Evolutionary conservation across 345 rosid genomes (phyloP).

Genomic region (Bruguiera sexangula): DNA sequence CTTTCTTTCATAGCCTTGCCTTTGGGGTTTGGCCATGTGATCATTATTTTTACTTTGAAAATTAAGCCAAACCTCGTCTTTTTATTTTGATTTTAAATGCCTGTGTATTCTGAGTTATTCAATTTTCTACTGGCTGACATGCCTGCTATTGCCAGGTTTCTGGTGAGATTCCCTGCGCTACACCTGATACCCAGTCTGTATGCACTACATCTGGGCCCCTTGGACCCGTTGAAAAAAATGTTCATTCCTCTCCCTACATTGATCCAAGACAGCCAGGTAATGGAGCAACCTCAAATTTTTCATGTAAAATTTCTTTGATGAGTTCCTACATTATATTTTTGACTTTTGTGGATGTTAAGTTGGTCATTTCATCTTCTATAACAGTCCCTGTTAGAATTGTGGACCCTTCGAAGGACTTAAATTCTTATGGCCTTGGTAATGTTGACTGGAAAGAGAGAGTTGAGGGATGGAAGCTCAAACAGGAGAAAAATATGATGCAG

Average conservation of each 20-base stretch:
- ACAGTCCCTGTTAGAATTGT: conserved; percentile 96
- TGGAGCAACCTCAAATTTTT: conserved; percentile 9
- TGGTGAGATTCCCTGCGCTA: conserved; percentile 85
- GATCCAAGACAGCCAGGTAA: conserved; percentile 99
- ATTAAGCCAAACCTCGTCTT: not conserved
- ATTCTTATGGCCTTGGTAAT: conserved; percentile 94
- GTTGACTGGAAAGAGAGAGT: conserved; percentile 99
- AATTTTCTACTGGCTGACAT: conserved; percentile 11
- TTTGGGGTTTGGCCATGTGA: not conserved
- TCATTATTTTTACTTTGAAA: not conserved
- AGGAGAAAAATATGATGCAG: conserved; percentile 82
- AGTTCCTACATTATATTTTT: conserved; percentile 10
- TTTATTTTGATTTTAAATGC: not conserved
- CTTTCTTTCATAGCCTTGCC: not conserved
- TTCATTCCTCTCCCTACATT: conserved; percentile 74
- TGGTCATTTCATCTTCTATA: conserved; percentile 18
- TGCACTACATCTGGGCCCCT: conserved; percentile 98
- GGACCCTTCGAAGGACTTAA: conserved; percentile 97
- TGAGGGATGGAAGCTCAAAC: conserved; percentile 98
- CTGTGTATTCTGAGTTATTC: not conserved
- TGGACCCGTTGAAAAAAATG: conserved; percentile 83
- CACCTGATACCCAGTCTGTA: conserved; percentile 87
- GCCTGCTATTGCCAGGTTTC: conserved; percentile 54
- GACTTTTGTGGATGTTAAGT: conserved; percentile 12
- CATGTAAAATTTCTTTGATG: not conserved